Evolutionary conservation across 2,329 filamentous ascomycete species (phyloP), one percentile per base, ranked within the genome.

Genomic region (Epichloe festucae): DNA sequence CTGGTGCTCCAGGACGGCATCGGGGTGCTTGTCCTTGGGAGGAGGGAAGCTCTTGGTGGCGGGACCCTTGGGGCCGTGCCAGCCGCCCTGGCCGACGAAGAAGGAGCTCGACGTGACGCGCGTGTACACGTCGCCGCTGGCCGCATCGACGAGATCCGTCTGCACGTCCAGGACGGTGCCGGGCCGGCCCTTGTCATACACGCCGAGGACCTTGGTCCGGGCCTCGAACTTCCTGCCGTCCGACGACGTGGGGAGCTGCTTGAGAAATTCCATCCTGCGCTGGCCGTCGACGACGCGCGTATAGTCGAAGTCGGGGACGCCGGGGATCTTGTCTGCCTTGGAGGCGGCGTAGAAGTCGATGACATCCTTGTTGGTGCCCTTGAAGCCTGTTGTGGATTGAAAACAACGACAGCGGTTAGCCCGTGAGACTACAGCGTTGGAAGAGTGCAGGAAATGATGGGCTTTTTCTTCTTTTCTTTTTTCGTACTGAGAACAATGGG

Each of bases 1-100:
- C 68, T 89, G 83, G 60, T 85, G 78, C 60, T 79, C 77, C 58
- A 86, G 78, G 5, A 81, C 77, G 43, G 74, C 78, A 68, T 94
- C 88, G 15, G 89, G 85, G 69, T 81, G 81, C 69, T 80, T 83
- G 56, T 76, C 83, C 64, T 84, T 72, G 89, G 89, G 5, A 5
- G 88, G 85, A 6, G 87, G 84, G 71, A 81, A 95, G 70, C 81
- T 89, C 58, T 83, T 74, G 0, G 84, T 85, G 54, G 87, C 83
- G 3, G 89, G 88, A 5, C 89, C 90, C 72, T 95, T 95, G 40
- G 90, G 90, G 0, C 90, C 90, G 57, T 87, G 86, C 90, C 90
- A 96, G 66, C 73, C 73, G 60, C 80, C 80, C 67, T 94, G 88
- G 2, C 79, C 87, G 54, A 94, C 82, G 64, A 84, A 91, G 69